These are phyloP conservation scores for Tarenaya hassleriana DNA, from an alignment of 345 rosid genomes.

Conservation along the genomic window DNA sequence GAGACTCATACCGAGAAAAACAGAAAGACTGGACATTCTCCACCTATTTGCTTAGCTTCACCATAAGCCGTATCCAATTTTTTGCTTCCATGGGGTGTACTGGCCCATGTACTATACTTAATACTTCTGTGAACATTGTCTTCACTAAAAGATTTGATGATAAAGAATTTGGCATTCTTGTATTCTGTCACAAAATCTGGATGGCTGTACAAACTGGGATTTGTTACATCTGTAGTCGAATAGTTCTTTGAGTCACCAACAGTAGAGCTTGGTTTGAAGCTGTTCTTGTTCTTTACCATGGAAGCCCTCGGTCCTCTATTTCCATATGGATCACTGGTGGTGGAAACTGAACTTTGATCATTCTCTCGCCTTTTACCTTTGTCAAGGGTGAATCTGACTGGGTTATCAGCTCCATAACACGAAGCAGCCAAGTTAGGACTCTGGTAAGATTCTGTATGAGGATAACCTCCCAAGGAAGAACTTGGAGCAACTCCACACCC, in stretches of 20 bases:
- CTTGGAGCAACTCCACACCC: constrained; percentile 42
- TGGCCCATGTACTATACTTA: constrained; percentile 67
- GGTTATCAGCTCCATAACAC: constrained; percentile 37
- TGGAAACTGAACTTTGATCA: constrained; percentile 36
- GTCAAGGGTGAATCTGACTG: constrained; percentile 34
- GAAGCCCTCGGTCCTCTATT: constrained; percentile 73
- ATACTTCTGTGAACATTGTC: constrained; percentile 76
- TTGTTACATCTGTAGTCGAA: constrained; percentile 29
- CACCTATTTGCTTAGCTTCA: constrained; percentile 46
- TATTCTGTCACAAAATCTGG: constrained; percentile 49
- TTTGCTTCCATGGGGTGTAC: constrained; percentile 72
- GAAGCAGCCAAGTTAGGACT: constrained; percentile 22
- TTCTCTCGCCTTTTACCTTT: constrained; percentile 51
- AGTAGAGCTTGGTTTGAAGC: constrained; percentile 26
- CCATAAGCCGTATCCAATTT: constrained; percentile 59
- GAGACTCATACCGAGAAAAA: constrained; percentile 50
- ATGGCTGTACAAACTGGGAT: constrained; percentile 36
- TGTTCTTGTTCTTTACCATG: constrained; percentile 39
- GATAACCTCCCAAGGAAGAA: constrained; percentile 43
- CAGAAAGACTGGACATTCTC: constrained; percentile 49
- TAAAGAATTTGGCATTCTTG: constrained; percentile 53
- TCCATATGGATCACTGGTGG: constrained; percentile 42
- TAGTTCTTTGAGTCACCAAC: constrained; percentile 32
- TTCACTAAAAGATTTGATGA: constrained; percentile 76
- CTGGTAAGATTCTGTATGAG: constrained; percentile 39